Percentiles rank a stretch among this genome's conserved stretches.
phyloP scores from a whole-genome alignment of 2,329 filamentous ascomycete species.

The Coniochaeta ligniaria region DNA sequence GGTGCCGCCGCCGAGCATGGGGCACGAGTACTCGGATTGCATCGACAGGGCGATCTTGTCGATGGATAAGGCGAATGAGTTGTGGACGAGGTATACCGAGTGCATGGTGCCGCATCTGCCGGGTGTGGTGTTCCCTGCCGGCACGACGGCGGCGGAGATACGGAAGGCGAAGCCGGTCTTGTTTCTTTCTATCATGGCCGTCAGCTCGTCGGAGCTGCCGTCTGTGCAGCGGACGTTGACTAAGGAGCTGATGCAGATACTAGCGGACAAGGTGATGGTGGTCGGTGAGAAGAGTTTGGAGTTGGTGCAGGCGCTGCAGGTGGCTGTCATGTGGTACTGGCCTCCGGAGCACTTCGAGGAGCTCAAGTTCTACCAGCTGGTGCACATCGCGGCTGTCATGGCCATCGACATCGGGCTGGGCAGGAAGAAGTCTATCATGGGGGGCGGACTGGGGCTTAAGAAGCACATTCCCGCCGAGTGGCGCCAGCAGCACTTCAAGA shows the following conservation, averaged over 20 bases:
- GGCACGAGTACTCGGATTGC: constrained; percentile 33
- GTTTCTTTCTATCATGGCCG: constrained; percentile 65
- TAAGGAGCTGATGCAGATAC: constrained; percentile 61
- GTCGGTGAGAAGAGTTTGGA: constrained; percentile 77
- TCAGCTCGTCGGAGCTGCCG: constrained; percentile 51
- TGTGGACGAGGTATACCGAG: constrained; percentile 52
- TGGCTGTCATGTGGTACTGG: constrained; percentile 78
- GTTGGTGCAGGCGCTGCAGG: constrained; percentile 69
- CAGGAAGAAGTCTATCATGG: constrained; percentile 25
- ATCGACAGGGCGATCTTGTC: constrained; percentile 54
- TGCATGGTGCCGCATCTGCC: constrained; percentile 56
- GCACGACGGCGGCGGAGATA: constrained; percentile 46
- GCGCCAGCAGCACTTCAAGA: constrained; percentile 34
- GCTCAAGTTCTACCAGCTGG: constrained; percentile 83
- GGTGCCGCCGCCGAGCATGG: constrained; percentile 11
- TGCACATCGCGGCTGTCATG: constrained; percentile 76
- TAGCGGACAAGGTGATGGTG: constrained; percentile 69
- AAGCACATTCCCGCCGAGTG: constrained; percentile 28
- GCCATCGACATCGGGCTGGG: constrained; percentile 75
- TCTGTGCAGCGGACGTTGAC: constrained; percentile 54
- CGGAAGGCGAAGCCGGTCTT: constrained; percentile 55
- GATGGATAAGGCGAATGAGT: constrained; percentile 43
- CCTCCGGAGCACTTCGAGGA: constrained; percentile 79
- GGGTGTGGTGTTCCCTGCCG: constrained; percentile 50
- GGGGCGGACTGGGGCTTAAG: constrained; percentile 14